Conservation (phyloP, 2,329 filamentous ascomycete genomes). For the Nigrograna mackinnonii region DNA sequence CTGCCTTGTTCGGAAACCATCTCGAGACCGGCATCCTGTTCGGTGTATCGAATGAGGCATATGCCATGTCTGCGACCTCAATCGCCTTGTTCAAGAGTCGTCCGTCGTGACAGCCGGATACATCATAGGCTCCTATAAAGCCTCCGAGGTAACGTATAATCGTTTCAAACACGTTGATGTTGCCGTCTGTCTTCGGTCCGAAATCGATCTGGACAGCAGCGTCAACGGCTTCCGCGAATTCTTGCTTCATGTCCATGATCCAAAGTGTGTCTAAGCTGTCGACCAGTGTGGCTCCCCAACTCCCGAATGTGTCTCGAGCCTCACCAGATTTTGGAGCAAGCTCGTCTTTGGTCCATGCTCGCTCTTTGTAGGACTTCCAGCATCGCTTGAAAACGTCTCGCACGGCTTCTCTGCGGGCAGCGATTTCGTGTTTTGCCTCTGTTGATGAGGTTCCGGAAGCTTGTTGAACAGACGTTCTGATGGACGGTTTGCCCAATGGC, state of each 20-base stretch:
- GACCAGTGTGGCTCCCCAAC: constrained; percentile 52
- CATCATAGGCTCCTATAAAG: constrained; percentile 81
- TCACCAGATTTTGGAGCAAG: constrained; percentile 47
- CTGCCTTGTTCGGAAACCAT: constrained; percentile 47
- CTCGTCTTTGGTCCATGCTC: constrained; percentile 55
- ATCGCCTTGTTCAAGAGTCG: constrained; percentile 78
- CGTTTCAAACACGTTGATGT: constrained; percentile 53
- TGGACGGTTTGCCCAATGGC: not conserved
- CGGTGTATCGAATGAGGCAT: constrained; percentile 85
- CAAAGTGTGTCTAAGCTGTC: constrained; percentile 52
- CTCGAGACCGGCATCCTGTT: constrained; percentile 79
- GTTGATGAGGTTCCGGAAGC: no score
- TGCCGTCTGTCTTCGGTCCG: constrained; percentile 38
- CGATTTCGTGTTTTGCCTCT: no score
- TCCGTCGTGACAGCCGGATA: constrained; percentile 74
- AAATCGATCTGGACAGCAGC: constrained; percentile 49
- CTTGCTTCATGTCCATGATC: constrained; percentile 53
- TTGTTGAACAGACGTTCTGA: no score
- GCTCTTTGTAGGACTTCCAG: constrained; percentile 48
- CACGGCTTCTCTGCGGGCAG: constrained; percentile 42
- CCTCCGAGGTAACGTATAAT: constrained; percentile 84
- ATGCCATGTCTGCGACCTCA: constrained; percentile 78
- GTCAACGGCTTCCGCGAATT: constrained; percentile 50
- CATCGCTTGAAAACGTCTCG: constrained; percentile 47
- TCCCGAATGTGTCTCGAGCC: constrained; percentile 47